These are phyloP conservation scores for Kwoniella shivajii DNA, from an alignment of 1,284 basidiomycete genomes.

Conservation along the genomic window DNA sequence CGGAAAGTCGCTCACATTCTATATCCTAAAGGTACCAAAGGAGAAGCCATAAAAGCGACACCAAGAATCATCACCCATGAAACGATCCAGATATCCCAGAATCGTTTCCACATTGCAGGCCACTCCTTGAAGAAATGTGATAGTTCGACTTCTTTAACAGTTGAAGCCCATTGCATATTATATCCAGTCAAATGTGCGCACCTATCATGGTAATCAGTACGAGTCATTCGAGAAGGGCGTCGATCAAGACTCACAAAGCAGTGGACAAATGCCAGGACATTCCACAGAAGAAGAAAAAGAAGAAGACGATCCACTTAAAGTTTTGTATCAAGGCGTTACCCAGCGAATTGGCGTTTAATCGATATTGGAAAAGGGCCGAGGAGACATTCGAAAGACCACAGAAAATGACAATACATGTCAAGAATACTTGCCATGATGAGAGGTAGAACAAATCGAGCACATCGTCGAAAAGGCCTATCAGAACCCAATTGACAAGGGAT, in stretches of 20 bases:
- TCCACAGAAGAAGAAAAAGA: slow-evolving; percentile 84
- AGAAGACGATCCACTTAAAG: slow-evolving; percentile 54
- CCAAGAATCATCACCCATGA: slow-evolving; percentile 42
- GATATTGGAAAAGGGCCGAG: slow-evolving; percentile 73
- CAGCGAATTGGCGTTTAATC: slow-evolving; percentile 61
- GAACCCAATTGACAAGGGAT: slow-evolving; percentile 40
- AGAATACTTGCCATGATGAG: slow-evolving; percentile 48
- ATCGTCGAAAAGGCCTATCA: slow-evolving; percentile 42
- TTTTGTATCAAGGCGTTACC: slow-evolving; percentile 42
- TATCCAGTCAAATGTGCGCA: slow-evolving; percentile 78
- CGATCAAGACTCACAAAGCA: slow-evolving; percentile 58
- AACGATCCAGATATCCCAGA: slow-evolving; percentile 57
- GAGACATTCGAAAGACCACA: slow-evolving; percentile 71
- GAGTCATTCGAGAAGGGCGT: neutral
- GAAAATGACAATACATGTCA: slow-evolving; percentile 77
- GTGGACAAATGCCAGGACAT: slow-evolving; percentile 71
- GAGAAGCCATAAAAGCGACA: slow-evolving; percentile 41
- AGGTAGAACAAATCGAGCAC: slow-evolving; percentile 45
- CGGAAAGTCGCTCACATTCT: slow-evolving; percentile 38
- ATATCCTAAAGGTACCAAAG: slow-evolving; percentile 38
- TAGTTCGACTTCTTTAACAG: slow-evolving; percentile 61
- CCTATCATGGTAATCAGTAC: slow-evolving; percentile 13
- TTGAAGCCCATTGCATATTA: slow-evolving; percentile 62
- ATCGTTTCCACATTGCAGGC: slow-evolving; percentile 74
- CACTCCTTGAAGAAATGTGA: slow-evolving; percentile 88